Conservation (phyloP, 257 asterid species). For the Solanum appendiculatum region DNA sequence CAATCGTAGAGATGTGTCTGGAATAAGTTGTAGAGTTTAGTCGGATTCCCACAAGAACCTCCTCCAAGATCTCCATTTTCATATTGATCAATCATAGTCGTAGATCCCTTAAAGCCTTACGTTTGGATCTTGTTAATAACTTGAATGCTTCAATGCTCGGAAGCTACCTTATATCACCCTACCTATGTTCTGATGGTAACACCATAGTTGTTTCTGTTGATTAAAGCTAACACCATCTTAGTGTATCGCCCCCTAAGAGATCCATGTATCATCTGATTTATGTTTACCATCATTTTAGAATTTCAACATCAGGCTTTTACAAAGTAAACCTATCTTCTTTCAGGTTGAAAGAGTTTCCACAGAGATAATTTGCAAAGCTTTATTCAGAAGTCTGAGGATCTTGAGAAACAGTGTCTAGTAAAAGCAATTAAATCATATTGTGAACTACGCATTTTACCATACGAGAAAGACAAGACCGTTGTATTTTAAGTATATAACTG, state of each 20-base stretch:
- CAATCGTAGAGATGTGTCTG: background rate
- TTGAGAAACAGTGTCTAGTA: constrained; percentile 89
- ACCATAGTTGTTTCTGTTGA: too few species aligned
- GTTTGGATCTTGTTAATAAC: background rate
- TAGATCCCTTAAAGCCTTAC: background rate
- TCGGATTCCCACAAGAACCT: background rate
- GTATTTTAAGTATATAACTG: constrained; percentile 36
- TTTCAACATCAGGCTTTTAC: background rate
- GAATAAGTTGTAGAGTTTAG: background rate
- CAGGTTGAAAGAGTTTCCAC: constrained; percentile 97
- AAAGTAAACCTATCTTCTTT: background rate
- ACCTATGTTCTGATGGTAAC: background rate
- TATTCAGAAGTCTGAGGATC: constrained; percentile 72
- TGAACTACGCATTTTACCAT: constrained; percentile 82
- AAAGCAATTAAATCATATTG: constrained; percentile 87
- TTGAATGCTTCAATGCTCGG: background rate
- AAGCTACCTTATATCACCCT: background rate
- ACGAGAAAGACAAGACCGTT: constrained; percentile 61
- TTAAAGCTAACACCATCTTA: background rate
- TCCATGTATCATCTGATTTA: background rate
- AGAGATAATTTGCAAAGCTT: constrained; percentile 71
- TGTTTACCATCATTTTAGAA: background rate
- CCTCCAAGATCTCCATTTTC: background rate
- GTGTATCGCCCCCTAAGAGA: background rate
- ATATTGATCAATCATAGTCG: background rate